Evolutionary conservation across 768 basidiomycete species (phyloP), one percentile per base, ranked within the genome.

Genomic region (Agrocybe pediades): DNA sequence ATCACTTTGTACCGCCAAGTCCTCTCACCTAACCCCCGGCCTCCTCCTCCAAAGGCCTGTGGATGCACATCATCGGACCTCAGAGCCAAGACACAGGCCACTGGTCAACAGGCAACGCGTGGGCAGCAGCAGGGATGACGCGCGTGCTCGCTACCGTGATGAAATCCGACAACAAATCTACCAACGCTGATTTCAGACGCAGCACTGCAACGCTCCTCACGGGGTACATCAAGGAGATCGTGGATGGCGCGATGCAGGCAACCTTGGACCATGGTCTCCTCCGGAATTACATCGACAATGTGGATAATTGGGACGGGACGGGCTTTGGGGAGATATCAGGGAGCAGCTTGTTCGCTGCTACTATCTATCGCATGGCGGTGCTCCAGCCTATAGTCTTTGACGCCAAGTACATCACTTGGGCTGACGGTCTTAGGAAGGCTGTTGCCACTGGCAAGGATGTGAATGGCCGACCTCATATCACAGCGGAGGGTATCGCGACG

Each of bases 51-150:
- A 62, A 61, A n/a, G 54, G 66, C 19, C 53, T 66, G 8, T 80
- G 77, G 77, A 51, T 62, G 42, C 77, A 79, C 61, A 79, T 81
- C 50, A 58, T 72, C 19, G 78, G 78, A 0, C 74, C 76, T 1
- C 48, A 67, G 27, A 65, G 62, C 49, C 43, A 58, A 33, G 79
- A 80, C 49, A 58, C 66, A 0, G 77, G 77, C 2, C 49, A 77
- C 2, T 81, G 79, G 79, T 71, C 75, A 0, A 79, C 78, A 42
- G 83, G 84, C 2, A 90, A 90, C 57, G 86, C 73, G 0, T 90
- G 89, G 89, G 88, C 87, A 0, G 86, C 85, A 2, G 81, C 80
- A 0, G 88, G 88, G 0, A 86, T 87, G 81, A 66, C 83, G 13
- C 76, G 87, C 13, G 84, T 90, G 3, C 69, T 81, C 39, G 78